phyloP scores from a whole-genome alignment of 768 basidiomycete species.

The Kwoniella bestiolae region DNA sequence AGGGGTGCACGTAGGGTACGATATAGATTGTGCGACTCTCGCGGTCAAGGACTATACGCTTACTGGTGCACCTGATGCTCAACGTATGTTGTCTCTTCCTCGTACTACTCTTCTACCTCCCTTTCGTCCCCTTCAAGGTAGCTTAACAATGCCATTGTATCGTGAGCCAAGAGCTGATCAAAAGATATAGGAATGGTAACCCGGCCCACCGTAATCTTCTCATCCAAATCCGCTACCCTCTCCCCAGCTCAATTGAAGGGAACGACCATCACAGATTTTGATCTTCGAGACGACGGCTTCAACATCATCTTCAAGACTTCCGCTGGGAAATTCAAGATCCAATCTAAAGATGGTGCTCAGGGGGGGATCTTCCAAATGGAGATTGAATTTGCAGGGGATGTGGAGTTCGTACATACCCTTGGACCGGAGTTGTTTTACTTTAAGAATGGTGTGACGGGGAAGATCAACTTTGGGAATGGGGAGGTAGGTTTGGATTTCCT shows the following conservation, averaged over 20 bases:
- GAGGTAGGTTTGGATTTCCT: neutral
- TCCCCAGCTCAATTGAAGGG: slow-evolving; percentile 11
- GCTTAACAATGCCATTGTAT: too few species aligned
- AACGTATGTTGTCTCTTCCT: neutral
- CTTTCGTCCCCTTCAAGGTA: too few species aligned
- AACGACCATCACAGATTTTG: slow-evolving; percentile 7
- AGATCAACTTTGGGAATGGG: slow-evolving; percentile 21
- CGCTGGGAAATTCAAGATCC: slow-evolving; percentile 13
- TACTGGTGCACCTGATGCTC: slow-evolving; percentile 17
- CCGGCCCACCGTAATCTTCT: slow-evolving; percentile 11
- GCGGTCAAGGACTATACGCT: slow-evolving; percentile 17
- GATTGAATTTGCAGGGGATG: slow-evolving; percentile 7
- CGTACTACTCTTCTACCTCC: neutral
- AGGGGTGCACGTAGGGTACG: slow-evolving; percentile 17
- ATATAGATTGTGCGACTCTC: slow-evolving; percentile 16
- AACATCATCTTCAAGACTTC: slow-evolving; percentile 15
- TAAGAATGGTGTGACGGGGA: slow-evolving; percentile 12
- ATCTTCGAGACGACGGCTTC: slow-evolving; percentile 14
- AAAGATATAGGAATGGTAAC: slow-evolving; percentile 10
- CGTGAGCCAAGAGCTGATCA: neutral
- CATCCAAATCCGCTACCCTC: neutral
- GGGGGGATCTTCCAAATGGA: slow-evolving; percentile 19
- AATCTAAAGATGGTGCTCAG: slow-evolving; percentile 16
- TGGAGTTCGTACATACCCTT: slow-evolving; percentile 10
- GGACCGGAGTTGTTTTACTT: slow-evolving; percentile 19